Base-by-base conservation (phyloP, 768 basidiomycete species). In the Neoboletus magnificus region DNA sequence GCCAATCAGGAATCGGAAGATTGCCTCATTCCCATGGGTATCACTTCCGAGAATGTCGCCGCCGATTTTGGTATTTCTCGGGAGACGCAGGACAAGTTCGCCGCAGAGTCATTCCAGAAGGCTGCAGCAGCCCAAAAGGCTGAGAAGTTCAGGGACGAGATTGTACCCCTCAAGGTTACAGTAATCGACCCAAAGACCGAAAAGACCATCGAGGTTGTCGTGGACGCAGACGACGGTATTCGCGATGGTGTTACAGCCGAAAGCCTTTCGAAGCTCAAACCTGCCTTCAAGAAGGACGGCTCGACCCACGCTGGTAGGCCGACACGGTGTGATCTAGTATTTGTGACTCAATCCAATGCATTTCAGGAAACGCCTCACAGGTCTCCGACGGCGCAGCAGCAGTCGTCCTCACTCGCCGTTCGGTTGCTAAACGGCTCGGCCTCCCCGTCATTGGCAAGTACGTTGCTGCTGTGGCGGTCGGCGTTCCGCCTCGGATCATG, bases 31-130 rank as follows among this genome's bases (percentile, higher is more conserved):
- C 91, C 91, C 42, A 93, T 93, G 91, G 94, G 93, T 35, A 86
- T 94, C 76, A 94, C 94, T 20, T 92, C 89, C n/a, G 93, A 95
- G 76, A 93, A 93, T 69, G 91, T 94, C 60, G 91, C 93, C 13
- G 69, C 77, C 47, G 84, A 92, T 52, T 95, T 81, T 71, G 76
- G 77, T 56, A 83, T 96, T 68, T 76, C 86, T 29, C 87, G 94
- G 50, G 76, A 78, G 46, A 73, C 71, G n/a, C 91, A 95, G 73
- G 94, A 96, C 76, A 81, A 78, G 53, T 94, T 95, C 64, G 86
- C 93, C 7, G 91, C 91, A 15, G 71, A 76, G 42, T 93, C 91
- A 0, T 93, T 91, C 82, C 84, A 86, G 64, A 91, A 91, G 68
- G 93, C 93, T 9, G 83, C 85, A 15, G 79, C 78, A 11, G 92